Evolutionary conservation across 495 filamentous ascomycete genomes (phyloP).

Genomic region (Bacidia gigantensis): DNA sequence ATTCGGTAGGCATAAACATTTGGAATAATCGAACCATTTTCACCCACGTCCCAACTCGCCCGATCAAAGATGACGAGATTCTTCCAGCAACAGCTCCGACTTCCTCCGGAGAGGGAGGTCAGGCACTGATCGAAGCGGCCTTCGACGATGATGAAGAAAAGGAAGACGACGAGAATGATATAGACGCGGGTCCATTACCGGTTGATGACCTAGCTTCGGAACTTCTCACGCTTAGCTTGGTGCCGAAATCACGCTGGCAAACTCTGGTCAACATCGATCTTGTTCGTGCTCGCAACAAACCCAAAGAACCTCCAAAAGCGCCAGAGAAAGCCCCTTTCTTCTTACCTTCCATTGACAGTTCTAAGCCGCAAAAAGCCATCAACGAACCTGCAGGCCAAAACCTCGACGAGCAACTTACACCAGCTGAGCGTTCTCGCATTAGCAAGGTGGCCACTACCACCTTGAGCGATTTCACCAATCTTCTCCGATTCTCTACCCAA

Average conservation of each 20-base stretch:
- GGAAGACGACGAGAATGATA: slow-evolving; percentile 29
- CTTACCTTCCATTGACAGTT: slow-evolving; percentile 48
- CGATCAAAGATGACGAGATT: slow-evolving; percentile 64
- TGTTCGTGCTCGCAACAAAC: slow-evolving; percentile 82
- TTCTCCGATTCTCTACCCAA: slow-evolving; percentile 29
- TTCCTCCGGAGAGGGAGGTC: slow-evolving; percentile 70
- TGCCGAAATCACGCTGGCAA: slow-evolving; percentile 87
- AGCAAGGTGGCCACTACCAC: slow-evolving; percentile 29
- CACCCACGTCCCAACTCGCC: slow-evolving; percentile 68
- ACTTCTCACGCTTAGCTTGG: slow-evolving; percentile 75
- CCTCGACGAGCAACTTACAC: slow-evolving; percentile 26
- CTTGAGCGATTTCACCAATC: slow-evolving; percentile 30
- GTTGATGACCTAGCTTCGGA: slow-evolving; percentile 63
- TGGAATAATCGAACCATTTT: slow-evolving; percentile 93
- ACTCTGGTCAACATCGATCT: slow-evolving; percentile 78
- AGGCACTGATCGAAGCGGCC: slow-evolving; percentile 55
- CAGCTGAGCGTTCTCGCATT: slow-evolving; percentile 40
- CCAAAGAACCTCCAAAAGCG: slow-evolving; percentile 75
- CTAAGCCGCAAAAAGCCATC: not conserved
- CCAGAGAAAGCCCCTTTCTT: slow-evolving; percentile 97
- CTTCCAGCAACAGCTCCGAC: slow-evolving; percentile 48
- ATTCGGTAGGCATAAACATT: slow-evolving; percentile 73
- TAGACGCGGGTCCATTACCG: slow-evolving; percentile 27
- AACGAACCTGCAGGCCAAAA: slow-evolving; percentile 10
- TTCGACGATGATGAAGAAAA: slow-evolving; percentile 36